Evolutionary conservation across 2,329 filamentous ascomycete species (phyloP).

Genomic region (Coniochaeta prunicola): DNA sequence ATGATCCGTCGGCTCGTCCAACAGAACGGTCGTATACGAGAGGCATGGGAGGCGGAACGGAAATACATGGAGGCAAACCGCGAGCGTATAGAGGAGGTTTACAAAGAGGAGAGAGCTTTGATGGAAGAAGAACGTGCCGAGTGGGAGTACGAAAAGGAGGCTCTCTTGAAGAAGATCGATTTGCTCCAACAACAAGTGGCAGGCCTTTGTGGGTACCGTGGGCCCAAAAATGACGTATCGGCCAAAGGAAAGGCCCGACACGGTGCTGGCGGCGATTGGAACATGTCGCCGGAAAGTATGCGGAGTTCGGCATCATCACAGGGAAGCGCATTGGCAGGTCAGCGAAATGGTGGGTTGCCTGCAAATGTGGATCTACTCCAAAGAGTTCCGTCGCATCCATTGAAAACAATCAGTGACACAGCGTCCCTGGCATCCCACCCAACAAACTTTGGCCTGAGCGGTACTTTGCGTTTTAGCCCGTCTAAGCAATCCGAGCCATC

Average conservation of each 20-base stretch:
- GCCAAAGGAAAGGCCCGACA: slow-evolving; percentile 3
- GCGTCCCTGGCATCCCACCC: slow-evolving; percentile 23
- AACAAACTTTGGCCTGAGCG: slow-evolving; percentile 17
- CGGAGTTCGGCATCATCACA: slow-evolving; percentile 15
- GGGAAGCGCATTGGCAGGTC: slow-evolving; percentile 2
- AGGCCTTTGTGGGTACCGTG: not conserved
- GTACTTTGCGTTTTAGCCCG: slow-evolving; percentile 16
- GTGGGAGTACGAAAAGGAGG: slow-evolving; percentile 38
- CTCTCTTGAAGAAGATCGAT: slow-evolving; percentile 32
- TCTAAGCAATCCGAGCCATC: not conserved
- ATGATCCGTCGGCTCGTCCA: slow-evolving; percentile 32
- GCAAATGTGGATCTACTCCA: not conserved
- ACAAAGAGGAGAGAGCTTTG: slow-evolving; percentile 43
- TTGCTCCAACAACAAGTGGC: slow-evolving; percentile 30
- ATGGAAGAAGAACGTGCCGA: slow-evolving; percentile 43
- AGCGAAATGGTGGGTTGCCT: not conserved
- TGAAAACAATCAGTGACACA: not conserved
- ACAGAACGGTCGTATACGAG: slow-evolving; percentile 35
- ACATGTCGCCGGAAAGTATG: slow-evolving; percentile 13
- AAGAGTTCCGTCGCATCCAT: not conserved
- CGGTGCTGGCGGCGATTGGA: slow-evolving; percentile 8
- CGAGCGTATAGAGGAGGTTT: slow-evolving; percentile 46
- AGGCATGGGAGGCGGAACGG: slow-evolving; percentile 47
- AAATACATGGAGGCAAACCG: slow-evolving; percentile 46
- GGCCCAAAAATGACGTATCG: slow-evolving; percentile 6